These are phyloP conservation scores for Umbelopsis sp. DNA, from an alignment of 192 early-diverging fungal species.

Conservation along the genomic window DNA sequence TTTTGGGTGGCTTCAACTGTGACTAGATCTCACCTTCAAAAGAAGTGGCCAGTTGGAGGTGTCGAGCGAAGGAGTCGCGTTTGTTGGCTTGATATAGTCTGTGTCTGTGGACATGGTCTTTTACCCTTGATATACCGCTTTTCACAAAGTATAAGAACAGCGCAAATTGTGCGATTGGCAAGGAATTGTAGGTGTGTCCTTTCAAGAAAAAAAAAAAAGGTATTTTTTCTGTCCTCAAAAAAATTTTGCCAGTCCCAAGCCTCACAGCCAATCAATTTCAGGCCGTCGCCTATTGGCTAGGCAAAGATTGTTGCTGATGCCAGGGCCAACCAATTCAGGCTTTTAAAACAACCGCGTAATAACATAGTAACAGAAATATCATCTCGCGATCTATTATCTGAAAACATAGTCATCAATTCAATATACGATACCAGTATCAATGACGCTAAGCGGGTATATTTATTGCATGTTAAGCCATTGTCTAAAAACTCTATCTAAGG, in stretches of 20 bases:
- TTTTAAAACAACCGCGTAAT: too few species aligned
- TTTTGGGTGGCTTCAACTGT: background rate
- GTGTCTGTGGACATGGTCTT: constrained; percentile 41
- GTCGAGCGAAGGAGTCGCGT: constrained; percentile 77
- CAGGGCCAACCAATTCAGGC: too few species aligned
- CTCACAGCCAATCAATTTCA: background rate
- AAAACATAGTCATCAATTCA: too few species aligned
- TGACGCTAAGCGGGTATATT: background rate
- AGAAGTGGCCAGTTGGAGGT: constrained; percentile 96
- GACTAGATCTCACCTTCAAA: constrained; percentile 66
- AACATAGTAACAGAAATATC: too few species aligned
- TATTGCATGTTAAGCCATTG: background rate
- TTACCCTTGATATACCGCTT: constrained; percentile 21
- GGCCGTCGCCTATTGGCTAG: background rate
- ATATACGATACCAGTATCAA: background rate
- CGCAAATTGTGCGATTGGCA: constrained; percentile 16
- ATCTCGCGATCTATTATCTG: too few species aligned
- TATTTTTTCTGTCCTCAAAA: background rate
- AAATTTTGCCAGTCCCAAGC: constrained; percentile 21
- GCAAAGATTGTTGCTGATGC: too few species aligned
- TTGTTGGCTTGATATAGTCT: constrained; percentile 83
- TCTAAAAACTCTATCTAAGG: constrained; percentile 12
- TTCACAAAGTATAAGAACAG: constrained; percentile 22
- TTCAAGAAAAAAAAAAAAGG: constrained; percentile 5
- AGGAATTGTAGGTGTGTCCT: background rate